Evolutionary conservation across 1,139 yeast species (phyloP).

Genomic region (Pichia sp.): DNA sequence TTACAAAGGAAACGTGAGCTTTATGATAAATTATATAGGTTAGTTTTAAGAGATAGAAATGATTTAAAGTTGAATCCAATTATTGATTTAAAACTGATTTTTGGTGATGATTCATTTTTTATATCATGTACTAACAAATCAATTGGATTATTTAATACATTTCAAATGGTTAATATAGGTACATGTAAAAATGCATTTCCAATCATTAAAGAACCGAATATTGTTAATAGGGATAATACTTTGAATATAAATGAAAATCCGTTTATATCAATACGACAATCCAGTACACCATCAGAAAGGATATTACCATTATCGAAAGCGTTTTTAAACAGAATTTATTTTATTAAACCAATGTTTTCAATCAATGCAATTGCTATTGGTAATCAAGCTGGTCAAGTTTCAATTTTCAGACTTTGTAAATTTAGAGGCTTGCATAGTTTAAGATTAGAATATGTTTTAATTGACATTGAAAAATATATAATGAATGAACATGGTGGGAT

Average conservation of each 20-base stretch:
- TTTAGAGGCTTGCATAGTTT: slow-evolving; percentile 51
- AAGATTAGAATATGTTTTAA: slow-evolving; percentile 56
- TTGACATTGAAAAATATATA: slow-evolving; percentile 29
- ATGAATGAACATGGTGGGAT: slow-evolving; percentile 18
- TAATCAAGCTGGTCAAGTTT: slow-evolving; percentile 53
- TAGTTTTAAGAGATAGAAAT: background rate
- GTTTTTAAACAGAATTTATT: slow-evolving; percentile 42
- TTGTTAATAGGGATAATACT: slow-evolving; percentile 1
- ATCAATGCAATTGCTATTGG: slow-evolving; percentile 48
- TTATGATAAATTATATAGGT: slow-evolving; percentile 1
- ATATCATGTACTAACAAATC: slow-evolving; percentile 38
- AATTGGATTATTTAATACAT: slow-evolving; percentile 44
- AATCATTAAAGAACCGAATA: slow-evolving; percentile 1
- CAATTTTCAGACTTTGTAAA: slow-evolving; percentile 51
- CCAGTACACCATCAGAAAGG: background rate
- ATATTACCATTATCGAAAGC: background rate
- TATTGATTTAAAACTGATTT: background rate
- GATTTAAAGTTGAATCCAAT: background rate
- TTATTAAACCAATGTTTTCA: slow-evolving; percentile 46
- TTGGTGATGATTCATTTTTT: slow-evolving; percentile 14
- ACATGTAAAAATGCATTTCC: slow-evolving; percentile 9
- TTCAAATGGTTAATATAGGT: slow-evolving; percentile 39
- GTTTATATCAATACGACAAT: background rate
- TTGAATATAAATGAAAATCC: slow-evolving; percentile 25
- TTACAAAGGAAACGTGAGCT: slow-evolving; percentile 2